Base-by-base conservation (phyloP, 1,139 yeast species). In the Diutina mesorugosa region DNA sequence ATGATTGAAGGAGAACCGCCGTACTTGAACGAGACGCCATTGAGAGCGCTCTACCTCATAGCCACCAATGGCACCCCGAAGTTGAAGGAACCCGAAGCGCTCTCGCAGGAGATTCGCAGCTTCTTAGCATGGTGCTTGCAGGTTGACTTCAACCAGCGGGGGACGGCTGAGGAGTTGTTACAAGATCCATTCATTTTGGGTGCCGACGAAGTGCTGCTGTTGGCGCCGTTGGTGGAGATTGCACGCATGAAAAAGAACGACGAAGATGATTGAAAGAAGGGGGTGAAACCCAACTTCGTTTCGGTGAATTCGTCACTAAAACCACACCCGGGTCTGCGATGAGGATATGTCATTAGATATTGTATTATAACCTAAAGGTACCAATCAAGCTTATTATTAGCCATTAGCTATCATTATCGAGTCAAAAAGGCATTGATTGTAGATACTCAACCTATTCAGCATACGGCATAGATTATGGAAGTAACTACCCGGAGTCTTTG, bases 1-100 rank as follows among this genome's bases (percentile, higher is more conserved):
- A 93, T 93, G 99, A 89, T 93, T 62, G 98, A 93, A 71, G 98
- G 99, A 45, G 99, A 93, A 71, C 99, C 99, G 6, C 99, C 99
- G 12, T 93, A 93, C 68, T 76, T 93, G 69, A 90, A 91, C 65
- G 99, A 93, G 68, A 88, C 97, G 14, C 99, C 99, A 14, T 77
- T 93, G 65, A 74, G 89, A 68, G 99, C 99, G 0, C 76, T 93
- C 58, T 93, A 90, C 68, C 75, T 93, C 70, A 93, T 93, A 69
- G 95, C 97, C 2, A 90, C 97, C 1, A 93, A 90, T 66, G 99
- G 99, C 47, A 93, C 97, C 3, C 99, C 99, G 2, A 82, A 83
- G 63, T 77, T 93, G 67, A 89, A 90, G 69, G 97, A 93, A 63
- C 93, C 96, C 1, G 96, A 87, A 59, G 81, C 87, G 6, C 73